Evolutionary conservation across 305 asterid genomes (phyloP).

Genomic region (Fraxinus floribunda): DNA sequence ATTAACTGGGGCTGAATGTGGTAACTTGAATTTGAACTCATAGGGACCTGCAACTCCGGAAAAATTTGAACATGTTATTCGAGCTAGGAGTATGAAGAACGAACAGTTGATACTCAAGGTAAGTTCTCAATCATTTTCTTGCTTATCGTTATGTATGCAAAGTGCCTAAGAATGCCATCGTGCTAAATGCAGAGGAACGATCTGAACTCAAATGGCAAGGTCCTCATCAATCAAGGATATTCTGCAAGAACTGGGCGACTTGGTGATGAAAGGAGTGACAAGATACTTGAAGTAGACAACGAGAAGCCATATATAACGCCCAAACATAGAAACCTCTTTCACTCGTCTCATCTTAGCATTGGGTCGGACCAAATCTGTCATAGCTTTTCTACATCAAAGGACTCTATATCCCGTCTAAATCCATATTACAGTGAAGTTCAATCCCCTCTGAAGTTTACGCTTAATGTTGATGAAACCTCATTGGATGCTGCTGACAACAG

Average conservation of each 20-base stretch:
- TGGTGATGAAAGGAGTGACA: slow-evolving; percentile 43
- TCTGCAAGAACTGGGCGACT: slow-evolving; percentile 18
- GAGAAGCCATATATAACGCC: slow-evolving; percentile 32
- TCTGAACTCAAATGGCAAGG: slow-evolving; percentile 39
- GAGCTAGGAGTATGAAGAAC: slow-evolving; percentile 44
- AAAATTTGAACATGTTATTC: slow-evolving; percentile 47
- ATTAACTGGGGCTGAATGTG: background rate
- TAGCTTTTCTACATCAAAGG: slow-evolving; percentile 60
- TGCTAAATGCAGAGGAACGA: slow-evolving; percentile 47
- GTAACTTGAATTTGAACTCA: slow-evolving; percentile 3
- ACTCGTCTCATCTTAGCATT: slow-evolving; percentile 55
- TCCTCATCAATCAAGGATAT: slow-evolving; percentile 25
- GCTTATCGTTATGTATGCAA: background rate
- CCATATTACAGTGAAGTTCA: slow-evolving; percentile 60
- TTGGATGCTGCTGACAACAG: slow-evolving; percentile 52
- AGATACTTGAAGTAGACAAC: slow-evolving; percentile 59
- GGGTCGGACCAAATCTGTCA: slow-evolving; percentile 55
- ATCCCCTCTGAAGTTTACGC: slow-evolving; percentile 45
- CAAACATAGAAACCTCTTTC: slow-evolving; percentile 47
- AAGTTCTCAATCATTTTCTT: background rate
- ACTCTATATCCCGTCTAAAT: slow-evolving; percentile 49
- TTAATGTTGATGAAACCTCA: slow-evolving; percentile 40
- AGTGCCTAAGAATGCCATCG: background rate
- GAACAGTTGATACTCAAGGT: slow-evolving; percentile 59
- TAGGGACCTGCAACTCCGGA: slow-evolving; percentile 89